phyloP scores from a whole-genome alignment of 768 basidiomycete species.

The Gloeopeniophorella convolvens region DNA sequence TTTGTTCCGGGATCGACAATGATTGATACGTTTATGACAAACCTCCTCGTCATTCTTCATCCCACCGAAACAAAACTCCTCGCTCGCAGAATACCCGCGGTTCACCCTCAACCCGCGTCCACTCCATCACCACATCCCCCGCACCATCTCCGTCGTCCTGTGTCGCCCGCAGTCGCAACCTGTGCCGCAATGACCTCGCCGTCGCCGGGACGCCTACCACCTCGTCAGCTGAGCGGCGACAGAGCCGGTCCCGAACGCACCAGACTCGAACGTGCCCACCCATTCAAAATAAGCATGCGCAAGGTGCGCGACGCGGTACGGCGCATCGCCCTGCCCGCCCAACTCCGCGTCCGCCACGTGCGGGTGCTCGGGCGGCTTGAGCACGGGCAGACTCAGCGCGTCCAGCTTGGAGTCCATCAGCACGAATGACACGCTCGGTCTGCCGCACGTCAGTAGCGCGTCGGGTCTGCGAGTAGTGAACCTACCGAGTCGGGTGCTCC shows the following conservation, averaged over 20 bases:
- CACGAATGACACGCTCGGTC: constrained; percentile 9
- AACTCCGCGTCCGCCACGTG: background rate
- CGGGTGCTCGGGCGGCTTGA: background rate
- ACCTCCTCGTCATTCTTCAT: too few relatives aligned
- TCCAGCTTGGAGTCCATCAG: constrained; percentile 20
- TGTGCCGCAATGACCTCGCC: background rate
- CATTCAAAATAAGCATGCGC: constrained; percentile 18
- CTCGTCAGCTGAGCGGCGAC: background rate
- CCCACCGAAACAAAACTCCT: too few relatives aligned
- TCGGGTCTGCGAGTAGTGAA: background rate
- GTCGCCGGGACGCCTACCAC: background rate
- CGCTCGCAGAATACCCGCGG: constrained; percentile 8
- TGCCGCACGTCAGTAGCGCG: background rate
- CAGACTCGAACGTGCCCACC: constrained; percentile 13
- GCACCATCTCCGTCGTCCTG: background rate
- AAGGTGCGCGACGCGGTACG: constrained; percentile 10
- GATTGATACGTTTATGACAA: too few relatives aligned
- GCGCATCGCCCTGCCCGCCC: background rate
- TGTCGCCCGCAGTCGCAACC: constrained; percentile 1
- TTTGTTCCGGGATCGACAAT: too few relatives aligned
- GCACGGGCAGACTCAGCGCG: constrained; percentile 7
- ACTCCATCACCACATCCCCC: background rate
- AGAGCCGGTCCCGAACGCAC: background rate
- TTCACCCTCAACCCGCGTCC: constrained; percentile 4
- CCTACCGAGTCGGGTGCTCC: constrained; percentile 13